Evolutionary conservation across 352 stramenopile genomes (phyloP), one percentile per base, ranked within the genome.

Genomic region (Phytophthora pseudosyringae): DNA sequence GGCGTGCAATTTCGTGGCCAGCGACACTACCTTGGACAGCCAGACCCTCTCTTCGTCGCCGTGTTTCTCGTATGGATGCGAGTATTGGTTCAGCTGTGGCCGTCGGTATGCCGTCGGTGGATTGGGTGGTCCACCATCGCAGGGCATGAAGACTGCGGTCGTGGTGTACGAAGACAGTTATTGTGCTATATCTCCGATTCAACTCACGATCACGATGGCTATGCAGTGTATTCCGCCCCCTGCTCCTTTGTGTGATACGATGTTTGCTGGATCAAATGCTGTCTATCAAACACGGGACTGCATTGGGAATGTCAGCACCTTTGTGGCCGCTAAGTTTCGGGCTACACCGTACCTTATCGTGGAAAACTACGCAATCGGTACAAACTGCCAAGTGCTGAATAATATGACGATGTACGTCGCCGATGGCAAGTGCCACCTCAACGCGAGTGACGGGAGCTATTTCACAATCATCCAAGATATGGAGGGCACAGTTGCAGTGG

Each of bases 371-470:
- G 59, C 49, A 1, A 54, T 31, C 9, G 59, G 49, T 1, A 61
- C 59, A 10, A 55, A 61, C 25, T 67, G 58, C 11, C 47, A 53
- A 33, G 28, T 54, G 16, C 49, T 40, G 13, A 44, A 51, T 1
- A 54, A 40, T 21, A 5, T 28, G 0, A 55, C 59, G 12, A 48
- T 67, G 32, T 66, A 54, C 18, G 48, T 32, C n/a, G 48, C 21
- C 13, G 58, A 66, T 46, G 41, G 59, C 26, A 61, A 61, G 15
- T 67, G 59, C 16, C 49, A 61, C 25, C 40, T 54, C 26, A 60
- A 31, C 9, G 11, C 47, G 3, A 55, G 11, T 8, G 32, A 48
- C 11, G 59, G 26, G 0, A 49, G 15, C 4, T 45, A 40, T 15
- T 48, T 53, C 40, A 59, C n/a, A 6, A 32, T 66, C 2, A 60